phyloP scores from a whole-genome alignment of 768 basidiomycete genomes.

The Hemileccinum impolitum region DNA sequence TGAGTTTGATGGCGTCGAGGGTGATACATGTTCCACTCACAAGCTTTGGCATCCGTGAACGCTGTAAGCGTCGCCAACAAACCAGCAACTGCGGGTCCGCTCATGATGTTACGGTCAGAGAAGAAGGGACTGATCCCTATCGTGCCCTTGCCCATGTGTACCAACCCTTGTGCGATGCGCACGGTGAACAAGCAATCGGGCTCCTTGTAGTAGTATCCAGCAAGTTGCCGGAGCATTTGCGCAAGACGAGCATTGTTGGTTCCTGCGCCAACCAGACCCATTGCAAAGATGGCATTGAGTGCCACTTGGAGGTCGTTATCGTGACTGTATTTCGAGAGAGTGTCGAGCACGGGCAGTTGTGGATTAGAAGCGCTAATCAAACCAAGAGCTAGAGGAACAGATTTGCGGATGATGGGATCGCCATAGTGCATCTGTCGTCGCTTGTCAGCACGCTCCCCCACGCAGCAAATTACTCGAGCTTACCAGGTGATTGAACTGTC shows the following conservation, averaged over 20 bases:
- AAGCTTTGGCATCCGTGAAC: constrained; percentile 91
- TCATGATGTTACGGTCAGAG: constrained; percentile 87
- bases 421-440: constrained; percentile 93
- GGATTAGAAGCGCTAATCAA: constrained; percentile 96
- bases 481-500: constrained; percentile 96
- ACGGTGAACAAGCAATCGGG: constrained; percentile 96
- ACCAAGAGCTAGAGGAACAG: constrained; percentile 92
- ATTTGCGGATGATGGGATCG: constrained; percentile 86
- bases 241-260: constrained; percentile 98
- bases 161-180: constrained; percentile 89
- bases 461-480: constrained; percentile 23
- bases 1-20: background rate
- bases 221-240: constrained; percentile 95
- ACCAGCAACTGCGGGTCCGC: constrained; percentile 84
- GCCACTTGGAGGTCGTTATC: constrained; percentile 98
- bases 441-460: constrained; percentile 12
- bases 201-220: constrained; percentile 98
- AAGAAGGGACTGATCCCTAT: constrained; percentile 97
- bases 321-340: constrained; percentile 97
- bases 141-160: constrained; percentile 99
- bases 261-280: constrained; percentile 97
- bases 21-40: constrained; percentile 48
- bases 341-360: constrained; percentile 90
- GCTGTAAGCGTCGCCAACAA: constrained; percentile 83
- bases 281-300: constrained; percentile 95